Base-by-base conservation (phyloP, 2,329 filamentous ascomycete species). In the Dactylellina leptospora region DNA sequence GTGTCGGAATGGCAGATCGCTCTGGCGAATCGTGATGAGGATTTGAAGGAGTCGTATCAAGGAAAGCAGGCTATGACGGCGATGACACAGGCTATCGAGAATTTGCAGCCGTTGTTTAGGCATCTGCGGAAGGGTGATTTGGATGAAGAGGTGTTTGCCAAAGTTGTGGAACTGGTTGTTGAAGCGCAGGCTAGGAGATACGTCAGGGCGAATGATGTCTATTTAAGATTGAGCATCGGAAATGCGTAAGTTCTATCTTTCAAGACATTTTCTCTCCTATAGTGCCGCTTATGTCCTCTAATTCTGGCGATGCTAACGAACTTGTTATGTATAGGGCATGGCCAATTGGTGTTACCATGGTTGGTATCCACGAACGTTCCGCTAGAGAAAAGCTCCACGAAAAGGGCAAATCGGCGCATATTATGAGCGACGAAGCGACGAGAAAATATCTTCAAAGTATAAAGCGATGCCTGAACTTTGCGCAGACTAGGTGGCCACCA, bases 301-400 rank as follows among this genome's bases (percentile, higher is more conserved):
- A n/a, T 40, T 4, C 3, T 4, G 13, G 36, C 36, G 36, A 40
- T 40, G 13, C 1, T 11, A n/a, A n/a, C 18, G 36, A 40, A 11
- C 10, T 28, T 59, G 45, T 38, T 58, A 42, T 30, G 20, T 61
- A 5, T 66, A 84, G 83, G 74, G 95, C 95, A 13, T 99, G 95
- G 95, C 95, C 95, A 22, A 99, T 99, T 78, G 95, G 95, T 81
- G 95, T 99, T 38, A 99, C 95, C 80, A 99, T 97, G 95, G 95
- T 99, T 78, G 95, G 95, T 84, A 99, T 99, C 77, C 95, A 99
- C 85, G 95, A 97, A 83, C 88, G 95, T 78, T 95, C 90, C 75
- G 93, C 95, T 18, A 87, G 95, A 74, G 95, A 99, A 82, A 99
- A 99, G 82, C 82, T 99, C 70, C 93, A 97, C 79, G 87, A 95